Evolutionary conservation across 1,284 basidiomycete genomes (phyloP), one percentile per base, ranked within the genome.

Genomic region (Erythrobasidium hasegawianum): DNA sequence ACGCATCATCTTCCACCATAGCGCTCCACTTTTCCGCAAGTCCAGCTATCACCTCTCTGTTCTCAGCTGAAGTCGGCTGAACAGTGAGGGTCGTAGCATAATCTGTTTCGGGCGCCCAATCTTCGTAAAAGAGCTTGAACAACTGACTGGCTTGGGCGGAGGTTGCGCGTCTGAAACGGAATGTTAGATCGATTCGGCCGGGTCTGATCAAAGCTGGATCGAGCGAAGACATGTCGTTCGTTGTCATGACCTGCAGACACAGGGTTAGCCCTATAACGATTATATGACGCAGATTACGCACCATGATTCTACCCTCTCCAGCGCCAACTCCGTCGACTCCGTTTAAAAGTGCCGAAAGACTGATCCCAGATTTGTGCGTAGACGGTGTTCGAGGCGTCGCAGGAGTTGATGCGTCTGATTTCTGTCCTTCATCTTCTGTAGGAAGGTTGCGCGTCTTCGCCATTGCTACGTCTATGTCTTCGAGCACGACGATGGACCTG

Each of bases 151-250:
- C 61, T 50, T 56, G 52, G 24, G 47, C 18, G 29, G 20, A n/a
- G 3, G 61, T 64, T 18, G 61, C 61, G 2, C 40, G 16, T 14
- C 40, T 33, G 40, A 56, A 40, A 24, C 54, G 38, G 39, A 61
- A 53, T n/a, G 24, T 39, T 7, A 22, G 39, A 16, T 61, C 52
- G 2, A 61, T 29, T 10, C 49, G 29, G 47, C 61, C 61, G 38
- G 87, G 86, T 18, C 87, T 83, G 70, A 82, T 84, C 22, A 89
- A 80, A 0, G 88, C 88, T 1, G 86, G 81, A 69, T 89, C 87
- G n/a, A 89, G 83, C 2, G 82, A 78, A 9, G 75, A 71, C 75
- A 86, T 85, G 69, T 85, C 83, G 78, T 88, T 89, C 2, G 87
- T 89, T 0, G 87, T 89, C 2, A 87, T 86, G 67, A 87, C 33